Evolutionary conservation across 2,329 filamentous ascomycete species (phyloP), one percentile per base, ranked within the genome.

Genomic region (Colletotrichum tropicale): DNA sequence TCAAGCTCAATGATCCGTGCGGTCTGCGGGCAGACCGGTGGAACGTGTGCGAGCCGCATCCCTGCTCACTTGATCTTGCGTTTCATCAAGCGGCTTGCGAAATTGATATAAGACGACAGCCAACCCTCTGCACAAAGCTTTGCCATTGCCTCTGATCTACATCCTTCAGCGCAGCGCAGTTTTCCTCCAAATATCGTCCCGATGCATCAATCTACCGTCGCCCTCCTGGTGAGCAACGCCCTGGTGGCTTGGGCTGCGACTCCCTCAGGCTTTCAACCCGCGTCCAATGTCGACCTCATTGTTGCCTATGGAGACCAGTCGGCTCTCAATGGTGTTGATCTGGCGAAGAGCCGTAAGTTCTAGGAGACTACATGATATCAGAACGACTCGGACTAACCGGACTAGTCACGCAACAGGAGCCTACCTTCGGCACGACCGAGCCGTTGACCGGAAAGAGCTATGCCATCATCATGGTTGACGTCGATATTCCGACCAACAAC

Each of bases 401-500:
- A 21, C 3, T 6, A 77, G 75, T 66, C 12, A 75, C 75, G 5
- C 43, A 52, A 52, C 26, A 48, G 21, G 65, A 71, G 30, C 75
- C 75, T 3, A 67, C 66, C 7, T 43, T 77, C 38, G 75, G 72
- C n/a, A 77, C 75, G 21, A 68, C 74, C 5, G 36, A 75, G 52
- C 68, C 68, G 1, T 26, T 77, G 34, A 67, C 69, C 13, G 75
- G 75, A 8, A 71, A 69, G 28, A 82, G 78, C 30, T 89, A 87
- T 79, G 70, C 88, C 18, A 78, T 86, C 67, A 78, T 88, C 28
- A 80, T 79, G 56, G 78, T 89, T 32, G 88, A 89, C 77, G 80
- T 87, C 15, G 88, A 89, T 79, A 85, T 88, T 0, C 88, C 88
- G 36, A 70, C 75, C 62, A 76, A 77, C 58, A 69, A 52, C 30